Percentiles rank a stretch among this genome's conserved stretches.
Conservation (phyloP, 148 eudicot genomes). For the Beta vulgaris region DNA sequence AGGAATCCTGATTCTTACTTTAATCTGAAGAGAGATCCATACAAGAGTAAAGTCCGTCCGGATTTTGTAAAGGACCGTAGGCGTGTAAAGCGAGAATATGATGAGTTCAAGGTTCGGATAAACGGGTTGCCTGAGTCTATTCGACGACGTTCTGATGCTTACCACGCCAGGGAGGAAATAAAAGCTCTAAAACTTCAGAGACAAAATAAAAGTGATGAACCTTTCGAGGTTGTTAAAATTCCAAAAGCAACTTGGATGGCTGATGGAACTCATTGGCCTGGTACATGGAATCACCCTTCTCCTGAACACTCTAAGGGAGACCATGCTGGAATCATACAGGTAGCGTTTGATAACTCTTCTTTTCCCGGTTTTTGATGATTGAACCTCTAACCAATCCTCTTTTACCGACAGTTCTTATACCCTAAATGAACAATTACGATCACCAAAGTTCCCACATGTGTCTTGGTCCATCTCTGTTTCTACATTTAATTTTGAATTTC, state of each 20-base stretch:
- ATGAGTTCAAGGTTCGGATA: slow-evolving; percentile 88
- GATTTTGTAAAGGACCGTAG: slow-evolving; percentile 94
- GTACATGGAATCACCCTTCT: slow-evolving; percentile 72
- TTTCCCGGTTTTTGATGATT: slow-evolving; percentile 2
- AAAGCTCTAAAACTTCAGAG: slow-evolving; percentile 70
- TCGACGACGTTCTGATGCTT: slow-evolving; percentile 85
- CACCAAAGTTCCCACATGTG: not conserved
- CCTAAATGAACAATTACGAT: not conserved
- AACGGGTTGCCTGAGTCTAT: slow-evolving; percentile 88
- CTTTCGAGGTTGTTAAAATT: slow-evolving; percentile 60
- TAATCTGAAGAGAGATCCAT: slow-evolving; percentile 75
- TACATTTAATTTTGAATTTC: not conserved
- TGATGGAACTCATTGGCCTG: slow-evolving; percentile 95
- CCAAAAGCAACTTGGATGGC: slow-evolving; percentile 97
- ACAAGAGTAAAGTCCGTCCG: slow-evolving; percentile 64
- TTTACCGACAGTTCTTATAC: slow-evolving; percentile 1
- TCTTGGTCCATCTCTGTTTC: not conserved
- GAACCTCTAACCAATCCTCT: not conserved
- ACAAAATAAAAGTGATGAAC: slow-evolving; percentile 56
- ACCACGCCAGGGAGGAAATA: slow-evolving; percentile 82
- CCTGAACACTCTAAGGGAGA: slow-evolving; percentile 76
- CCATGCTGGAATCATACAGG: slow-evolving; percentile 97
- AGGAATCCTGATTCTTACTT: slow-evolving; percentile 89
- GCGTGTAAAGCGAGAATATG: slow-evolving; percentile 85
- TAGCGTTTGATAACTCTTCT: slow-evolving; percentile 18